A percentile compares a stretch with the other conserved stretches of the same genome.
Evolutionary conservation across 1,284 basidiomycete genomes (phyloP).

Genomic region (Ustilago loliicola): DNA sequence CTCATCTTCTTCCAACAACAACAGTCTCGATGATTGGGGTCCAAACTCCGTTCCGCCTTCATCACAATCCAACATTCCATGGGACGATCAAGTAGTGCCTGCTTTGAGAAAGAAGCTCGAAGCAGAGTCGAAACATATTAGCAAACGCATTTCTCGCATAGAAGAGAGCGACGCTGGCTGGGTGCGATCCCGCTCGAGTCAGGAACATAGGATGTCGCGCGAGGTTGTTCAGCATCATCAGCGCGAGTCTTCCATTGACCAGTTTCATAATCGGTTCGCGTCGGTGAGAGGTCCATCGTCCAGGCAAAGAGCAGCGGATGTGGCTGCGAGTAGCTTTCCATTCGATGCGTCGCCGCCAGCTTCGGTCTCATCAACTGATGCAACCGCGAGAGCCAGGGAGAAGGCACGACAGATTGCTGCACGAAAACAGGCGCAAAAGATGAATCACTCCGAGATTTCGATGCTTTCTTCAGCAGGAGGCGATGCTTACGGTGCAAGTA

Average conservation of each 20-base stretch:
- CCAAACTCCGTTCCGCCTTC: constrained; percentile 41
- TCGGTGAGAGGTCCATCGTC: constrained; percentile 13
- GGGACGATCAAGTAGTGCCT: constrained; percentile 59
- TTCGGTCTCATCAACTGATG: constrained; percentile 16
- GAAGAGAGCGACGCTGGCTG: constrained; percentile 45
- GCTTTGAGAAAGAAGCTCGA: constrained; percentile 56
- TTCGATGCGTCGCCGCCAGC: constrained; percentile 10
- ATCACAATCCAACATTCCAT: constrained; percentile 26
- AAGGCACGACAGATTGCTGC: constrained; percentile 43
- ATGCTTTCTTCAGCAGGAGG: background rate
- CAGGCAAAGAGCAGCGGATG: background rate
- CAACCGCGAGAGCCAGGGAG: constrained; percentile 36
- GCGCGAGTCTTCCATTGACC: constrained; percentile 37
- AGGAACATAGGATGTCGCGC: constrained; percentile 23
- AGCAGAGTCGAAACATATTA: constrained; percentile 37
- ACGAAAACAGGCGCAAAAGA: constrained; percentile 10
- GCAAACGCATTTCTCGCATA: constrained; percentile 51
- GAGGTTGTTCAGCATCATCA: constrained; percentile 33
- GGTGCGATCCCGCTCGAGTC: constrained; percentile 3
- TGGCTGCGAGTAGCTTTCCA: constrained; percentile 12
- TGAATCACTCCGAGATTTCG: constrained; percentile 1
- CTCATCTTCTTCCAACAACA: background rate
- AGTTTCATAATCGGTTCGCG: constrained; percentile 46
- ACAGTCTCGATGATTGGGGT: constrained; percentile 39
- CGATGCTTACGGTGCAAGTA: background rate